phyloP scores from a whole-genome alignment of 768 basidiomycete species.

The Inosperma sp. region DNA sequence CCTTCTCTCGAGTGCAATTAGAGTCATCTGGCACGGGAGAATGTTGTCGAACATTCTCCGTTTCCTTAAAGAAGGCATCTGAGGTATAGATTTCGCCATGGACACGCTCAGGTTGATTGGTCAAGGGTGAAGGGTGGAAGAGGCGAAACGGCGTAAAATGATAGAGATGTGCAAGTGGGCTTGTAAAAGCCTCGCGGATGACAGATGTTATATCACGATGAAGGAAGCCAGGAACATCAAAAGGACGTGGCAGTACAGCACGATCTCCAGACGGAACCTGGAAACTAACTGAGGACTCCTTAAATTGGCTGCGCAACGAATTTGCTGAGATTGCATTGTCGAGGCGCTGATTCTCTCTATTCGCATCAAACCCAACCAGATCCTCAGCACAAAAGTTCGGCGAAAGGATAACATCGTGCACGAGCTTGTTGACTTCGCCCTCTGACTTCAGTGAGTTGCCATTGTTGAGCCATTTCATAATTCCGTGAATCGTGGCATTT shows the following conservation, averaged over 20 bases:
- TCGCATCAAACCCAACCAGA: conserved; percentile 13
- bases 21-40: conserved; percentile 19
- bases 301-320: conserved; percentile 9
- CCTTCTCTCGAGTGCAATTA: conserved; percentile 23
- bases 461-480: conserved; percentile 26
- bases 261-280: conserved; percentile 26
- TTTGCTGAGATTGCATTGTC: conserved; percentile 11
- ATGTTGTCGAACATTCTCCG: conserved; percentile 26
- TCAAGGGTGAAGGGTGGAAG: conserved; percentile 10
- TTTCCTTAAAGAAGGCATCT: conserved; percentile 27
- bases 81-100: conserved; percentile 29
- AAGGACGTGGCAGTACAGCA: conserved; percentile 13
- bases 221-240: conserved; percentile 26
- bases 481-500: conserved; percentile 3
- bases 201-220: conserved; percentile 22
- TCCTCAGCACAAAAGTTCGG: conserved; percentile 16
- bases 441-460: conserved; percentile 14
- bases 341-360: conserved; percentile 13
- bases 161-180: conserved; percentile 16
- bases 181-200: conserved; percentile 20
- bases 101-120: conserved; percentile 13
- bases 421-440: conserved; percentile 12
- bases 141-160: conserved; percentile 29
- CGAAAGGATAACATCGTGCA: conserved; percentile 19
- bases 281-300: conserved; percentile 15